These are phyloP conservation scores for Cordyceps cateniannulata DNA, from an alignment of 2,329 filamentous ascomycete genomes.

Conservation along the genomic window DNA sequence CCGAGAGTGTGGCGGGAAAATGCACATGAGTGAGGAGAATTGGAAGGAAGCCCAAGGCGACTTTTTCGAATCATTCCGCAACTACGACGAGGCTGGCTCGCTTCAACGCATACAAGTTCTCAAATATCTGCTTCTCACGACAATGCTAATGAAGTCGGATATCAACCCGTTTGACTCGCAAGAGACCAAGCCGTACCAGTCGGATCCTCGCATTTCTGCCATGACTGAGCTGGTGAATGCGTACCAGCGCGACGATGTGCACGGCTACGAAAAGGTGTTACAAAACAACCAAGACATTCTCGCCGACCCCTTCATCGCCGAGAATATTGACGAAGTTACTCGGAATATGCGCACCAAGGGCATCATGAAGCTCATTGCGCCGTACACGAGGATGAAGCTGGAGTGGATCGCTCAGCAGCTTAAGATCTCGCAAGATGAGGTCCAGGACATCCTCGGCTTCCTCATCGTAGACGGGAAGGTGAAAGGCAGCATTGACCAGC, in stretches of 20 bases:
- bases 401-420: constrained; percentile 83
- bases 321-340: constrained; percentile 98
- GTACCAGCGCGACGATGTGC: constrained; percentile 92
- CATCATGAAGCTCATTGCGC: constrained; percentile 84
- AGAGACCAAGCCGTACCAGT: constrained; percentile 97
- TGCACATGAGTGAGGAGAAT: constrained; percentile 99
- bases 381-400: constrained; percentile 88
- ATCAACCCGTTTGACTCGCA: constrained; percentile 99
- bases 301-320: constrained; percentile 89
- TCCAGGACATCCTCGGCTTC: constrained; percentile 92
- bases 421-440: constrained; percentile 76
- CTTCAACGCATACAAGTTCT: constrained; percentile 94
- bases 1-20: constrained; percentile 96
- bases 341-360: constrained; percentile 97
- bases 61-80: constrained; percentile 98
- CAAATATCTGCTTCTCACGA: constrained; percentile 92
- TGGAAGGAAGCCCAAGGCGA: constrained; percentile 96
- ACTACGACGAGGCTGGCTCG: constrained; percentile 96
- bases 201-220: constrained; percentile 86
- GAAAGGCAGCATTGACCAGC: constrained; percentile 82
- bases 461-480: constrained; percentile 88
- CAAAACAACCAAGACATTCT: constrained; percentile 84
- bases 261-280: constrained; percentile 81
- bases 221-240: constrained; percentile 98
- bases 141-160: constrained; percentile 96